Evolutionary conservation across 1,284 basidiomycete species (phyloP).

Genomic region (Trichosporon inkin): DNA sequence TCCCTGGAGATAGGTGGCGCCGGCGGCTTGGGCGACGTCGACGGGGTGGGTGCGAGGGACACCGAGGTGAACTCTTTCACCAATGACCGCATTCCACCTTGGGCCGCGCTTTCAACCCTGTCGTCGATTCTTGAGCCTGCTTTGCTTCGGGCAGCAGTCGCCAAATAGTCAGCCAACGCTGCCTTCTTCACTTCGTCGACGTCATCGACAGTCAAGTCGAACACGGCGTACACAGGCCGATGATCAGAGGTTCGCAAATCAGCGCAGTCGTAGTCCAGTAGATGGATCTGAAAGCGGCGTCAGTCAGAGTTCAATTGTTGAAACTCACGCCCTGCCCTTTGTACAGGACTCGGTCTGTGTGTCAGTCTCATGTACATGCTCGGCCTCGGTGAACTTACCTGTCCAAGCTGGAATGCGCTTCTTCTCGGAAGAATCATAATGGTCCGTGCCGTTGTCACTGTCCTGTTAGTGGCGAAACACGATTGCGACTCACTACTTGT

Average conservation of each 20-base stretch:
- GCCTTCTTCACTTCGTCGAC: conserved; percentile 73
- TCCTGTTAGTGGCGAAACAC: not conserved
- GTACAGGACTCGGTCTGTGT: conserved; percentile 81
- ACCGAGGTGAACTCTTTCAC: conserved; percentile 26
- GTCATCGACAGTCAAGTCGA: conserved; percentile 69
- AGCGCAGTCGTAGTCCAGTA: conserved; percentile 57
- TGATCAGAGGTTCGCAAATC: conserved; percentile 89
- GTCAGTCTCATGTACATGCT: not conserved
- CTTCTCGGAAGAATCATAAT: conserved; percentile 95
- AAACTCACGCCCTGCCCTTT: conserved; percentile 64
- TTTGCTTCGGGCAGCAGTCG: conserved; percentile 13
- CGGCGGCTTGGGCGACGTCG: conserved; percentile 9
- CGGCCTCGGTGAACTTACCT: conserved; percentile 54
- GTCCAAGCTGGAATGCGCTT: conserved; percentile 96
- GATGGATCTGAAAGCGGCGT: conserved; percentile 19
- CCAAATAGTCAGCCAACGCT: conserved; percentile 9
- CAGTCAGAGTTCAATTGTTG: conserved; percentile 54
- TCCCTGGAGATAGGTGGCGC: conserved; percentile 20
- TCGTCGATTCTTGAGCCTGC: conserved; percentile 14
- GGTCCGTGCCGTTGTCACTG: conserved; percentile 59
- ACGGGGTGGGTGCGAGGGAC: conserved; percentile 10
- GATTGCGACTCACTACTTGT: conserved; percentile 47
- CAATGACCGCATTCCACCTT: conserved; percentile 26
- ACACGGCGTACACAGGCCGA: conserved; percentile 84
- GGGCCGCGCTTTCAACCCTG: conserved; percentile 16